Conservation (phyloP, 2,329 filamentous ascomycete species). For the Penicillium verrucosum region DNA sequence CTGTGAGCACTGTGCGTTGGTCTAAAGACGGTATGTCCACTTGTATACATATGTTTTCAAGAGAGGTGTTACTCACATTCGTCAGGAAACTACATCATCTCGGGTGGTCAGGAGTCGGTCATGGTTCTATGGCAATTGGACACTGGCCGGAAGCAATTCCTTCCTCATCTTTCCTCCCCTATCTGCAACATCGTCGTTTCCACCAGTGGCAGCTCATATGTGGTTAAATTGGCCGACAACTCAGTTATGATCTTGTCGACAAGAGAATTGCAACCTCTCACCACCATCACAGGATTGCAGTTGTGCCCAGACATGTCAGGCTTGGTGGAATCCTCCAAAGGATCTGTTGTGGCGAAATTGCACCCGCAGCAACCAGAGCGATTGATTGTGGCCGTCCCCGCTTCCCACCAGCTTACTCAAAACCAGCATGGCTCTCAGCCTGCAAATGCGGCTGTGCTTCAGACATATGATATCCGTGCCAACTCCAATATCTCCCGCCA, state of each 20-base stretch:
- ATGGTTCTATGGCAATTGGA: conserved; percentile 92
- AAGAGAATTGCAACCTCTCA: conserved; percentile 77
- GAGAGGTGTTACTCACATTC: conserved; percentile 25
- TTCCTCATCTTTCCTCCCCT: conserved; percentile 85
- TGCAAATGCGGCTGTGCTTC: conserved; percentile 60
- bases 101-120: conserved; percentile 84
- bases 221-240: conserved; percentile 84
- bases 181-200: conserved; percentile 85
- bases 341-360: conserved; percentile 54
- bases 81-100: conserved; percentile 85
- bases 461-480: conserved; percentile 80
- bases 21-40: conserved; percentile 71
- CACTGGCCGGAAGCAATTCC: conserved; percentile 73
- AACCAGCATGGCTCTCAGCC: conserved; percentile 35
- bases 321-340: conserved; percentile 45
- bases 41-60: background rate
- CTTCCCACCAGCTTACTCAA: conserved; percentile 45
- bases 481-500: conserved; percentile 79
- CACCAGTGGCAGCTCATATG: conserved; percentile 73
- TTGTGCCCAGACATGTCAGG: conserved; percentile 46
- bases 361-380: conserved; percentile 62
- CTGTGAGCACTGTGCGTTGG: conserved; percentile 84
- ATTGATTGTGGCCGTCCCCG: conserved; percentile 65
- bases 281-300: conserved; percentile 82
- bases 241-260: conserved; percentile 88